Evolutionary conservation across 1,284 basidiomycete genomes (phyloP).

Genomic region (Gastroboletus turbinatus): DNA sequence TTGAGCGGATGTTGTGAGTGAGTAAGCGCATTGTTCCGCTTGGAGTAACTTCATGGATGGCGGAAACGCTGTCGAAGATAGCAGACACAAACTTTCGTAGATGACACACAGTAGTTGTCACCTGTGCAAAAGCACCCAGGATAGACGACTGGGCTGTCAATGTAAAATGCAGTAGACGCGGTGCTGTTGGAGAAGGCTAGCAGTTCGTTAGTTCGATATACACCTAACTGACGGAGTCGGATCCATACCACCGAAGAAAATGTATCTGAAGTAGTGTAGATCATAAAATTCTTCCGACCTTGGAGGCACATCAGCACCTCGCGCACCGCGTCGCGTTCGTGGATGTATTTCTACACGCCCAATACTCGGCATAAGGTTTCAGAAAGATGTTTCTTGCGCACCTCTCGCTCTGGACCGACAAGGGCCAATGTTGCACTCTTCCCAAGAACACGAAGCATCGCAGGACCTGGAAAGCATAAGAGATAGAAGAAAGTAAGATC

Average conservation of each 20-base stretch:
- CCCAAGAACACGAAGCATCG: slow-evolving; percentile 40
- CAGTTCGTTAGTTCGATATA: not conserved
- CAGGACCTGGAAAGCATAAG: slow-evolving; percentile 42
- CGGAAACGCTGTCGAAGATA: slow-evolving; percentile 38
- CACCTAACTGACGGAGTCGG: not conserved
- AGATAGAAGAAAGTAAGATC: not conserved
- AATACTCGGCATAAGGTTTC: not conserved
- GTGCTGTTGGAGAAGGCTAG: slow-evolving; percentile 53
- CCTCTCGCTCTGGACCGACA: slow-evolving; percentile 35
- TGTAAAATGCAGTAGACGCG: slow-evolving; percentile 64
- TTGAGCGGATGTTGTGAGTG: slow-evolving; percentile 38
- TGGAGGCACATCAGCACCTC: slow-evolving; percentile 74
- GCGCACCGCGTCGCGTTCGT: slow-evolving; percentile 71
- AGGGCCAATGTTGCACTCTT: slow-evolving; percentile 29
- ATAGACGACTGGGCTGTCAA: slow-evolving; percentile 62
- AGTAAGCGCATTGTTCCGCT: slow-evolving; percentile 20
- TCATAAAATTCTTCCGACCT: slow-evolving; percentile 61
- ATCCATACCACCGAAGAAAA: slow-evolving; percentile 37
- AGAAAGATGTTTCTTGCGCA: slow-evolving; percentile 10
- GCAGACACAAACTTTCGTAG: slow-evolving; percentile 59
- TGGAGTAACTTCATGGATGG: slow-evolving; percentile 20
- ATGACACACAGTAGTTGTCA: slow-evolving; percentile 57
- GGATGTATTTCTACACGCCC: slow-evolving; percentile 54
- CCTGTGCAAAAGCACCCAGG: slow-evolving; percentile 51
- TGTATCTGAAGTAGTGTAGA: slow-evolving; percentile 43